Percentiles rank a stretch among this genome's conserved stretches.
Evolutionary conservation across 2,329 filamentous ascomycete species (phyloP).

Genomic region (Fusarium scirpi): DNA sequence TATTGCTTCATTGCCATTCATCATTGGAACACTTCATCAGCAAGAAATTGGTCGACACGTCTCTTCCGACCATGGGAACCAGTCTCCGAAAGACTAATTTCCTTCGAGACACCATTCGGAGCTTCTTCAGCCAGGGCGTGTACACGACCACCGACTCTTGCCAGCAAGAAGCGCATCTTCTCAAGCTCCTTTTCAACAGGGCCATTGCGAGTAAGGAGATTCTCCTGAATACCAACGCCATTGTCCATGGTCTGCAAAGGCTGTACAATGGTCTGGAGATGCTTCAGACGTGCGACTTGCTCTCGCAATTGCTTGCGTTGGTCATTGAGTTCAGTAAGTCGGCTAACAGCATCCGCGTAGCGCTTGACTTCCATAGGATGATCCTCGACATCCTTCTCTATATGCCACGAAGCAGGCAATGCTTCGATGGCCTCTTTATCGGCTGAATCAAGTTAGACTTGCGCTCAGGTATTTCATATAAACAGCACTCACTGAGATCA

Average conservation of each 20-base stretch:
- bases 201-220: constrained; percentile 73
- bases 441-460: constrained; percentile 47
- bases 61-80: constrained; percentile 39
- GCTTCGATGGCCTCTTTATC: constrained; percentile 58
- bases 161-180: constrained; percentile 72
- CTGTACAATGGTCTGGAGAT: constrained; percentile 63
- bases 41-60: constrained; percentile 45
- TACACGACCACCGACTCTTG: constrained; percentile 69
- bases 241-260: constrained; percentile 52
- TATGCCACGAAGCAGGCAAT: constrained; percentile 62
- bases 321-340: constrained; percentile 62
- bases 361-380: constrained; percentile 61
- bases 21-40: constrained; percentile 43
- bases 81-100: constrained; percentile 26
- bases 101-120: background rate
- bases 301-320: constrained; percentile 51
- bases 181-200: constrained; percentile 75
- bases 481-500: constrained; percentile 57
- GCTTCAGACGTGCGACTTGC: constrained; percentile 61
- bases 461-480: background rate
- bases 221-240: constrained; percentile 67
- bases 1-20: constrained; percentile 5
- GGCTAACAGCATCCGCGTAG: constrained; percentile 63
- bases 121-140: constrained; percentile 34
- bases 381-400: constrained; percentile 52